Conservation (phyloP, 2,329 filamentous ascomycete genomes). For the Ophiognomonia clavigignenti-juglandacearum region DNA sequence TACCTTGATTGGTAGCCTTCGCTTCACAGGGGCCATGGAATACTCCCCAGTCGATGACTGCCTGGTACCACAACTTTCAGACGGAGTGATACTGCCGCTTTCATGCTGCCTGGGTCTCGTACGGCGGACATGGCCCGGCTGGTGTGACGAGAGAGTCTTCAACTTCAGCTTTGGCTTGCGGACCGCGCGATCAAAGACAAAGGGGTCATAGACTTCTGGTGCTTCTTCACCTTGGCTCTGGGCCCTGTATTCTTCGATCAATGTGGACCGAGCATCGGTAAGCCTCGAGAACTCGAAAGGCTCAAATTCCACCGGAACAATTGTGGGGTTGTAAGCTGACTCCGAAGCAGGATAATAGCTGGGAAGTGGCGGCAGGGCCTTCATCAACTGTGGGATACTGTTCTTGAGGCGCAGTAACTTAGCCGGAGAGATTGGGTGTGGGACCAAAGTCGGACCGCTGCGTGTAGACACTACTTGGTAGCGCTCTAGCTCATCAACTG, state of each 20-base stretch:
- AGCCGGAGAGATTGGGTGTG: constrained; percentile 43
- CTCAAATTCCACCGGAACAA: constrained; percentile 10
- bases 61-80: not conserved
- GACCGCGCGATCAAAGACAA: constrained; percentile 8
- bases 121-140: not conserved
- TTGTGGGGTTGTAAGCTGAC: constrained; percentile 6
- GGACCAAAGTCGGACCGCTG: constrained; percentile 33
- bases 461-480: constrained; percentile 14
- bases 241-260: not conserved
- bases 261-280: constrained; percentile 13
- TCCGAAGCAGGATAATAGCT: constrained; percentile 14
- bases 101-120: not conserved
- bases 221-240: not conserved
- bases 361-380: constrained; percentile 44
- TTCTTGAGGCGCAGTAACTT: constrained; percentile 41
- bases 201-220: constrained; percentile 7
- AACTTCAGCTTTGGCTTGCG: constrained; percentile 14
- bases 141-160: constrained; percentile 7
- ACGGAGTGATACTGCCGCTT: not conserved
- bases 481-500: constrained; percentile 6
- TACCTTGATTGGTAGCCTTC: constrained; percentile 11
- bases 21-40: constrained; percentile 10
- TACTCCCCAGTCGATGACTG: constrained; percentile 7
- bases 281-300: constrained; percentile 12
- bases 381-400: constrained; percentile 48